Evolutionary conservation across 2,329 filamentous ascomycete species (phyloP).

Genomic region (Beauveria sp.): DNA sequence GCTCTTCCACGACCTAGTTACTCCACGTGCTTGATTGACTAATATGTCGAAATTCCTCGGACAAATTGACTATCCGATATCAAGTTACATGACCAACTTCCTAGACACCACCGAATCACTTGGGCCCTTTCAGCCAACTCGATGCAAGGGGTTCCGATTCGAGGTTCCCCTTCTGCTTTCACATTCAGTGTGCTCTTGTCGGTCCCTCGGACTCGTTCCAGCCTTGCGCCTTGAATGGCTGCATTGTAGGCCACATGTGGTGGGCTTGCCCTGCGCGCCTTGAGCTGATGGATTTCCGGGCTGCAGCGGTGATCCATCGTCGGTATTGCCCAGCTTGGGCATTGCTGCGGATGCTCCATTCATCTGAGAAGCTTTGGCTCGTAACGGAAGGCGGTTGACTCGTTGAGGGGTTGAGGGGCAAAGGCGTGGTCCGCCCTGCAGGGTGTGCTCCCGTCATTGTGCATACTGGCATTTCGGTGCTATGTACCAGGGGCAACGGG

Average conservation of each 20-base stretch:
- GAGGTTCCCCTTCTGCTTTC: background rate
- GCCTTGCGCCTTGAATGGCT: background rate
- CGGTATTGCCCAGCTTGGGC: slow-evolving; percentile 1
- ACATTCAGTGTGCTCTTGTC: background rate
- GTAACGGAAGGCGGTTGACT: background rate
- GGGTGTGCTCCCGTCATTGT: background rate
- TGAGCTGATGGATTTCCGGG: background rate
- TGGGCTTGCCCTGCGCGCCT: no score
- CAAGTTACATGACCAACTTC: no score
- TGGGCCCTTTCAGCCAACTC: no score
- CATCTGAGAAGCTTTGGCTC: background rate
- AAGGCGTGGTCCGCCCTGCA: no score
- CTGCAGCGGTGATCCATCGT: background rate
- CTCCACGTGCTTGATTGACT: no score
- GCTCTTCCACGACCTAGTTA: no score
- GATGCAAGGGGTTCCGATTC: background rate
- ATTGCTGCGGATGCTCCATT: background rate
- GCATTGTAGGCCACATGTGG: background rate
- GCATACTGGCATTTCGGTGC: background rate
- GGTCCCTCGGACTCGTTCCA: background rate
- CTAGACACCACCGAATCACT: no score
- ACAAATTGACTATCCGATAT: no score
- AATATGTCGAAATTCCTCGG: no score
- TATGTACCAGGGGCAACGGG: no score
- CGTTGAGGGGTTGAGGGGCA: background rate